These are phyloP conservation scores for Ochromonas danica DNA, from an alignment of 108 stramenopile species.

Conservation along the genomic window DNA sequence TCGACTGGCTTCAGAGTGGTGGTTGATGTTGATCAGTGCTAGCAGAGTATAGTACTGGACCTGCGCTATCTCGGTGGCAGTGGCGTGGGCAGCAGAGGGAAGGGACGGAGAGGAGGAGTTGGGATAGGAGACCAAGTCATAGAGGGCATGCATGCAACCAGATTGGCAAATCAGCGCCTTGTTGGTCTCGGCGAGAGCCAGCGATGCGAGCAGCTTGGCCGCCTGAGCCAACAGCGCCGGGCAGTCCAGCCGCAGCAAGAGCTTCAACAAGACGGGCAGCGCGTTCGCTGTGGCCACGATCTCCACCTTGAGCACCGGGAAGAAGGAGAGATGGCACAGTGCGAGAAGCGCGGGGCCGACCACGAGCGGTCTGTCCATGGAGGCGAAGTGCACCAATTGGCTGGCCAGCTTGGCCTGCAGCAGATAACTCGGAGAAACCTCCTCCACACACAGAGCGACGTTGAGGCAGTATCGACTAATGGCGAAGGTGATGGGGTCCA, in stretches of 20 bases:
- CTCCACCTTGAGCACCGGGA: background rate
- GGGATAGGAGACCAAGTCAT: background rate
- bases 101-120: too few relatives aligned
- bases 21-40: background rate
- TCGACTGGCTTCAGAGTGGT: background rate
- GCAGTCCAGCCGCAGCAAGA: background rate
- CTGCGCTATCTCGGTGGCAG: too few relatives aligned
- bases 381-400: background rate
- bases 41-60: background rate
- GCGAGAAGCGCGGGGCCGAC: slow-evolving; percentile 3
- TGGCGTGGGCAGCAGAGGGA: too few relatives aligned
- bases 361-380: background rate
- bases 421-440: background rate
- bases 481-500: slow-evolving; percentile 22
- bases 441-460: background rate
- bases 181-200: background rate
- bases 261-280: background rate
- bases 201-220: background rate
- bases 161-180: background rate
- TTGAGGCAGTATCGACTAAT: background rate
- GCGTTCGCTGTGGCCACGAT: background rate
- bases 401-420: background rate
- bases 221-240: background rate
- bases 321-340: background rate
- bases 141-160: background rate